A percentile compares a stretch with the other conserved stretches of the same genome.
phyloP scores from a whole-genome alignment of 495 filamentous ascomycete species.

The Alectoria sarmentosa region DNA sequence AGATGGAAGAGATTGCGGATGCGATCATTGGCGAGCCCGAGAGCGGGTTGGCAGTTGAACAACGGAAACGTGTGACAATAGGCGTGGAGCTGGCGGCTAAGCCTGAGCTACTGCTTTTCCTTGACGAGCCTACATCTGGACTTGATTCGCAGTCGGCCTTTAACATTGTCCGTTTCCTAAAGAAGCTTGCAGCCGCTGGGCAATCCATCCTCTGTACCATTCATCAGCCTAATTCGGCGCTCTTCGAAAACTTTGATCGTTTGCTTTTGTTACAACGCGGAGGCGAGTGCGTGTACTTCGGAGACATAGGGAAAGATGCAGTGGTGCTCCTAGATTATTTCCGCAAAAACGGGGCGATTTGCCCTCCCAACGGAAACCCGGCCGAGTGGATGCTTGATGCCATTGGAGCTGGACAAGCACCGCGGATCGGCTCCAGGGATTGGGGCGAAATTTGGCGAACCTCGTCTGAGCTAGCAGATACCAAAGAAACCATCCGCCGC shows the following conservation, averaged over 20 bases:
- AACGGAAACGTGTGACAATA: constrained; percentile 59
- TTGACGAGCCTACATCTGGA: constrained; percentile 73
- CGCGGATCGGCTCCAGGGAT: constrained; percentile 59
- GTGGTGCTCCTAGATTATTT: constrained; percentile 44
- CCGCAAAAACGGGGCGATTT: constrained; percentile 38
- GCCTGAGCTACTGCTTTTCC: constrained; percentile 56
- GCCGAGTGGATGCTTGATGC: constrained; percentile 88
- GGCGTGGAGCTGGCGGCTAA: constrained; percentile 63
- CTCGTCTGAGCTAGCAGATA: no score
- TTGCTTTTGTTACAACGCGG: constrained; percentile 61
- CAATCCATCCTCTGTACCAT: constrained; percentile 71
- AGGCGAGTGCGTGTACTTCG: constrained; percentile 68
- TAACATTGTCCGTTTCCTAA: constrained; percentile 56
- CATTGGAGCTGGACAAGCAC: constrained; percentile 70
- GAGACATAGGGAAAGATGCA: constrained; percentile 55
- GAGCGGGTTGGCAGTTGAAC: constrained; percentile 49
- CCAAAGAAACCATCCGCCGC: no score
- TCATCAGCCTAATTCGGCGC: constrained; percentile 50
- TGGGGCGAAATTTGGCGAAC: constrained; percentile 52
- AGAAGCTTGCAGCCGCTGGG: constrained; percentile 58
- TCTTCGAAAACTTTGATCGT: constrained; percentile 23
- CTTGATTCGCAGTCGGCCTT: constrained; percentile 59
- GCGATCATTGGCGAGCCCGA: constrained; percentile 48
- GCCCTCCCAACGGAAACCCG: constrained; percentile 57
- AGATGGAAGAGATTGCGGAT: constrained; percentile 49